Percentiles rank a stretch among this genome's conserved stretches.
Conservation (phyloP, 2,329 filamentous ascomycete species). For the Thyridium curvatum region DNA sequence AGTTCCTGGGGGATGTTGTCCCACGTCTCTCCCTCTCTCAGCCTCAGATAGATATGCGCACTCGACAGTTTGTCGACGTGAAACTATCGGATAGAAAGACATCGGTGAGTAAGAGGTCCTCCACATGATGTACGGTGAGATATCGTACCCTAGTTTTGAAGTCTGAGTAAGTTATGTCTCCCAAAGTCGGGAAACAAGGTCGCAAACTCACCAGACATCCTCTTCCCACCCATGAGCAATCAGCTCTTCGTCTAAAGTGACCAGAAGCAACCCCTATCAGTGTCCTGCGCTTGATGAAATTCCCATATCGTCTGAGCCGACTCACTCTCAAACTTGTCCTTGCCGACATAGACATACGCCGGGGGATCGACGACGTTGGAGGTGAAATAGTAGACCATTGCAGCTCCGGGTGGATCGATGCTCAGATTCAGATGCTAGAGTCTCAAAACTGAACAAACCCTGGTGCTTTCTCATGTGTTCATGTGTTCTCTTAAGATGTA, state of each 20-base stretch:
- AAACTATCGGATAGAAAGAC: slow-evolving; percentile 53
- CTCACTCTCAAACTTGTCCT: slow-evolving; percentile 98
- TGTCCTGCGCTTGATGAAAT: no score
- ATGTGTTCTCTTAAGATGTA: no score
- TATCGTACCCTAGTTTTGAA: slow-evolving; percentile 21
- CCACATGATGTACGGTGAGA: not conserved
- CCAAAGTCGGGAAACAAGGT: slow-evolving; percentile 6
- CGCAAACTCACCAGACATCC: slow-evolving; percentile 73
- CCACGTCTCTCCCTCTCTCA: slow-evolving; percentile 75
- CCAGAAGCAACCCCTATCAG: no score
- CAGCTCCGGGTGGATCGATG: no score
- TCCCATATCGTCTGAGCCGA: slow-evolving; percentile 5
- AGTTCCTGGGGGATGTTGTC: slow-evolving; percentile 71
- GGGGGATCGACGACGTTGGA: slow-evolving; percentile 77
- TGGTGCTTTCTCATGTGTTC: no score
- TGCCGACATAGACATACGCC: slow-evolving; percentile 91
- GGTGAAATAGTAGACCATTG: slow-evolving; percentile 90
- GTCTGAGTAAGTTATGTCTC: slow-evolving; percentile 2
- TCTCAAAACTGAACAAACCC: no score
- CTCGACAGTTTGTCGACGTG: slow-evolving; percentile 97
- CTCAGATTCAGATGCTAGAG: no score
- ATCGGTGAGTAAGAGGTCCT: not conserved
- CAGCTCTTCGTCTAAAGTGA: slow-evolving; percentile 84
- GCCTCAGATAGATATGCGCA: slow-evolving; percentile 90
- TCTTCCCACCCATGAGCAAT: slow-evolving; percentile 93